Evolutionary conservation across 768 basidiomycete genomes (phyloP), one percentile per base, ranked within the genome.

Genomic region (Zangia roseola): DNA sequence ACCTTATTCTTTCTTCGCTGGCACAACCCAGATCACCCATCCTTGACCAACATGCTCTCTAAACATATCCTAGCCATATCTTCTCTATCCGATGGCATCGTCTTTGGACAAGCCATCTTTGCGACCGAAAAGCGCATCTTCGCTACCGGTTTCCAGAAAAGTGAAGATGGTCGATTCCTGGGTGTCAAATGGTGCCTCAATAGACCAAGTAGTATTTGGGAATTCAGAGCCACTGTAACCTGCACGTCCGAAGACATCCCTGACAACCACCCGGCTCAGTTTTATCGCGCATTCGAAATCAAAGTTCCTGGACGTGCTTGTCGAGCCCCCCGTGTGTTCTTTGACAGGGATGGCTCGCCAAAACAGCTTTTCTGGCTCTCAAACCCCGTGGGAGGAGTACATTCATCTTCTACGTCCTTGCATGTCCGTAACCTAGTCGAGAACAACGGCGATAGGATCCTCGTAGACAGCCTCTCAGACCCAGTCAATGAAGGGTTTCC

Each of bases 161-260:
- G 76, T 6, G 55, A 62, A 4, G 83, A 85, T 48, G 78, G 75
- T 4, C 73, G 81, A 19, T 61, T 79, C 13, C 68, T 86, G 4
- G 85, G 84, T 0, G 68, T 81, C 49, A 77, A 76, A 45, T 68
- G 71, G 5, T 86, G 84, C 60, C 72, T 69, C 52, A 86, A 86
- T 52, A 73, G 83, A 4, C 78, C 79, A 0, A 63, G 73, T 8
- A 75, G 77, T 1, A 76, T 86, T 16, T 86, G 78, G 79, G 70
- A 73, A 17, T 53, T 86, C 19, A 54, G 33, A 6, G 54, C 62
- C 23, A 16, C 48, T 45, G 33, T 4, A 20, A 25, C 50, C 14
- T 16, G 31, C 31, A 16, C 16, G 14, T 31, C 31, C 16, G 31
- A 31, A 16, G 31, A 31, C 7, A 2, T 2, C 31, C 30, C 30